Percentiles rank a stretch among this genome's conserved stretches.
Evolutionary conservation across 805 yeast genomes (phyloP).

Genomic region (Ogataea chonburiensis): DNA sequence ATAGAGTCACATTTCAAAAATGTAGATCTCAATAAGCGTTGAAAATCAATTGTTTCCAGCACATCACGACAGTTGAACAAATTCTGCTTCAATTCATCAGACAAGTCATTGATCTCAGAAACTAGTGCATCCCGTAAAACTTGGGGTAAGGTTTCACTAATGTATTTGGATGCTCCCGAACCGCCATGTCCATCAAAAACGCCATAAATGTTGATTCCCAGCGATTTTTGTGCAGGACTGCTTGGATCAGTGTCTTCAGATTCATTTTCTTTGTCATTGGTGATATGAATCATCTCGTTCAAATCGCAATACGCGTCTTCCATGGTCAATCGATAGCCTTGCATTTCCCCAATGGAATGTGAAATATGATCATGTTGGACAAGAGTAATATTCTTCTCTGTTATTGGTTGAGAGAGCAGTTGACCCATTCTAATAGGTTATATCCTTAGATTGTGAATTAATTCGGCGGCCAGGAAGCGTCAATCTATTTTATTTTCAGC

Average conservation of each 20-base stretch:
- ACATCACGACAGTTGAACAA: conserved; percentile 17
- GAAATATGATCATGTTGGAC: conserved; percentile 45
- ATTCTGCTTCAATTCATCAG: conserved; percentile 18
- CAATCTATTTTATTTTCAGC: conserved; percentile 1
- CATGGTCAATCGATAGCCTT: conserved; percentile 71
- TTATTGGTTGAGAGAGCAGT: conserved; percentile 68
- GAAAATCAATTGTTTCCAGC: conserved; percentile 27
- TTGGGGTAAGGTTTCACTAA: conserved; percentile 42
- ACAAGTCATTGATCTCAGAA: conserved; percentile 16
- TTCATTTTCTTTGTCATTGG: background rate
- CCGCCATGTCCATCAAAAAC: conserved; percentile 89
- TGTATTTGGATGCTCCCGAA: conserved; percentile 52
- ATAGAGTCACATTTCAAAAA: conserved; percentile 47
- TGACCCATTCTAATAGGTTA: conserved; percentile 56
- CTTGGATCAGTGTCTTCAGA: background rate
- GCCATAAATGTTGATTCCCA: conserved; percentile 50
- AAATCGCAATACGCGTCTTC: conserved; percentile 70
- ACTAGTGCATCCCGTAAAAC: conserved; percentile 22
- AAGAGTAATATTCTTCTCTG: conserved; percentile 59
- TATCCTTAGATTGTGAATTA: background rate
- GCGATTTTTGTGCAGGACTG: background rate
- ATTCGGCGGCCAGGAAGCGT: background rate
- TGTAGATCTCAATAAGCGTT: conserved; percentile 38
- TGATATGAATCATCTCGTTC: conserved; percentile 22
- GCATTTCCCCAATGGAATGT: conserved; percentile 72